Percentiles rank a stretch among this genome's conserved stretches.
Conservation (phyloP, 1,284 basidiomycete genomes). For the Tylopilus sp. region DNA sequence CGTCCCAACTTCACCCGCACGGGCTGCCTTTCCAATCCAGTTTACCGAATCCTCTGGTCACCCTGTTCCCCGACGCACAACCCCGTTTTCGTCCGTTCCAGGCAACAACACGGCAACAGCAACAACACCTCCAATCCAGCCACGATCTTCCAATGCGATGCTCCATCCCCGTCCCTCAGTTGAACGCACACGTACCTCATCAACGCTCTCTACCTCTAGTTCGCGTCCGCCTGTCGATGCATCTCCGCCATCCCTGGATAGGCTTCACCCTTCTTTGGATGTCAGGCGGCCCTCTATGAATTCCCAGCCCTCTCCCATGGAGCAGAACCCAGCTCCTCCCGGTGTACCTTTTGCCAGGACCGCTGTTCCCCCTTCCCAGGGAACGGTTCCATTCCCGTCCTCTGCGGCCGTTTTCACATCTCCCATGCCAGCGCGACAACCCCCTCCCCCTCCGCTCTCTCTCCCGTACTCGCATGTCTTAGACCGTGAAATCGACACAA, state of each 20-base stretch:
- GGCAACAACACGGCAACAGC: slow-evolving; percentile 9
- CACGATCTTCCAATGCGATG: slow-evolving; percentile 16
- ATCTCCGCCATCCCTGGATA: slow-evolving; percentile 15
- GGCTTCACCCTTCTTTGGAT: slow-evolving; percentile 12
- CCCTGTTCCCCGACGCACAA: slow-evolving; percentile 13
- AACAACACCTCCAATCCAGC: slow-evolving; percentile 5
- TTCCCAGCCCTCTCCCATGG: slow-evolving; percentile 7
- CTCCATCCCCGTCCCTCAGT: slow-evolving; percentile 16
- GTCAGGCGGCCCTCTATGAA: slow-evolving; percentile 19
- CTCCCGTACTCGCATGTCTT: slow-evolving; percentile 2
- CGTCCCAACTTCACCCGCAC: slow-evolving; percentile 10
- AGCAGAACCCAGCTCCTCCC: slow-evolving; percentile 1
- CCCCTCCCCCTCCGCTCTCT: slow-evolving; percentile 19
- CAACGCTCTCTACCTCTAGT: slow-evolving; percentile 14
- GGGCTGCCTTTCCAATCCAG: slow-evolving; percentile 13
- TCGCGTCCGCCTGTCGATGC: slow-evolving; percentile 17
- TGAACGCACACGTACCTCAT: slow-evolving; percentile 18
- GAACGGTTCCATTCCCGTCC: slow-evolving; percentile 18
- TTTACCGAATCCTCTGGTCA: slow-evolving; percentile 14
- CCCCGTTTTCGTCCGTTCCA: slow-evolving; percentile 13
- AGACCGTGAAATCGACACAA: slow-evolving; percentile 52
- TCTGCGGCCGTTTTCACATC: slow-evolving; percentile 4
- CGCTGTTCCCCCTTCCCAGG: slow-evolving; percentile 10
- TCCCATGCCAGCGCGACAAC: slow-evolving; percentile 19
- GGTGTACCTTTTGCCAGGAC: neutral